Evolutionary conservation across 2,329 filamentous ascomycete genomes (phyloP).

Genomic region (Monosporascus sp.): DNA sequence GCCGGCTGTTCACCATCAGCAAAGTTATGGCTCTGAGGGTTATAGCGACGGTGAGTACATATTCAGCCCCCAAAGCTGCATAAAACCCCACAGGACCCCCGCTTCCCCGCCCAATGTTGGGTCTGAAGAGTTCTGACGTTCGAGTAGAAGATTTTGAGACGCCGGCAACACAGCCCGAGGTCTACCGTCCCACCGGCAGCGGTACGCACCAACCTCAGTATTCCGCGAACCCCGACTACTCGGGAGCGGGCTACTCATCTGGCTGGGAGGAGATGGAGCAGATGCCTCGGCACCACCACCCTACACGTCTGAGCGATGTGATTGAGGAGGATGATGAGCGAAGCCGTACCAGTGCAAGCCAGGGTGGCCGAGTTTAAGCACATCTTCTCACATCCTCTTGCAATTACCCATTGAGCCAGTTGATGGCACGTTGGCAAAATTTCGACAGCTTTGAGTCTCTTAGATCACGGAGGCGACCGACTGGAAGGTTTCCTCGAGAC

Average conservation of each 20-base stretch:
- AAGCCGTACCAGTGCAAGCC: slow-evolving; percentile 67
- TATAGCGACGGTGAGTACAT: slow-evolving; percentile 68
- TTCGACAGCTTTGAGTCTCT: no score
- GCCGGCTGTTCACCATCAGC: slow-evolving; percentile 35
- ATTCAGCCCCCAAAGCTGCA: slow-evolving; percentile 54
- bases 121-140: slow-evolving; percentile 45
- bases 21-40: slow-evolving; percentile 54
- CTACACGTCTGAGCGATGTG: slow-evolving; percentile 82
- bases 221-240: slow-evolving; percentile 52
- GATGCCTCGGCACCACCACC: slow-evolving; percentile 71
- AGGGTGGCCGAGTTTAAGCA: slow-evolving; percentile 42
- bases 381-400: neutral
- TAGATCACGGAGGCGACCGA: no score
- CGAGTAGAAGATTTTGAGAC: slow-evolving; percentile 55
- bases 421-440: no score
- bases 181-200: slow-evolving; percentile 26
- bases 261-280: slow-evolving; percentile 65
- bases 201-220: slow-evolving; percentile 28
- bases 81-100: slow-evolving; percentile 57
- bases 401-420: neutral
- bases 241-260: slow-evolving; percentile 59
- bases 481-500: no score
- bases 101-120: slow-evolving; percentile 45
- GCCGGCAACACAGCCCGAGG: slow-evolving; percentile 35
- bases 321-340: slow-evolving; percentile 80